These are phyloP conservation scores for Pseudogymnoascus destructans DNA, from an alignment of 2,329 filamentous ascomycete species.

Conservation along the genomic window DNA sequence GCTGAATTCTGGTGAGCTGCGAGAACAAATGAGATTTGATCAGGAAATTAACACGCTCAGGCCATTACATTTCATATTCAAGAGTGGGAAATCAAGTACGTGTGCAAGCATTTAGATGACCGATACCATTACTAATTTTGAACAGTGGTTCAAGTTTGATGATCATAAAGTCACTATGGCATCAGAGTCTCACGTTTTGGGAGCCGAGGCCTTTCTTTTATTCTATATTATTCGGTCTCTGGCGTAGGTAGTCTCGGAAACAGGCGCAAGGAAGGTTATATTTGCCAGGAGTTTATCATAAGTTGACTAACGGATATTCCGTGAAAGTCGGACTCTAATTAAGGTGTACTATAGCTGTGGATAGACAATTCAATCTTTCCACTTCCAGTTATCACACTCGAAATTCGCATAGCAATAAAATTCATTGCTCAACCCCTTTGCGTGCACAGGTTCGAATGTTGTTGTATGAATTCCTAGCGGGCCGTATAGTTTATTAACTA, in stretches of 20 bases:
- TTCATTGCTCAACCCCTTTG: conserved; percentile 65
- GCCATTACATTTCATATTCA: conserved; percentile 85
- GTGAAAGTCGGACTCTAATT: neutral
- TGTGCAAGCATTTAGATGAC: conserved; percentile 9
- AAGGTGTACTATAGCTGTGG: neutral
- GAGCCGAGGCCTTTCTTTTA: conserved; percentile 75
- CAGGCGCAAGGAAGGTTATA: neutral
- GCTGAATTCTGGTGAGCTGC: conserved; percentile 56
- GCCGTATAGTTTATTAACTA: conserved; percentile 55
- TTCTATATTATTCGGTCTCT: conserved; percentile 67
- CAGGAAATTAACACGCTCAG: conserved; percentile 21
- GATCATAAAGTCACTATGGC: conserved; percentile 85
- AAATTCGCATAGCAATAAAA: conserved; percentile 73
- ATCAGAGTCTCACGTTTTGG: conserved; percentile 70
- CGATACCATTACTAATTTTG: conserved; percentile 13
- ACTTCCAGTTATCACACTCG: conserved; percentile 44
- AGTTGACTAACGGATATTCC: neutral
- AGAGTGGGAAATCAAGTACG: conserved; percentile 59
- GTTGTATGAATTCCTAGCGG: conserved; percentile 50
- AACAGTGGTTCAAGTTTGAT: conserved; percentile 87
- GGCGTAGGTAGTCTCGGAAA: conserved; percentile 27
- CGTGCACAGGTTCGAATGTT: conserved; percentile 54
- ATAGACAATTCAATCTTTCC: conserved; percentile 15
- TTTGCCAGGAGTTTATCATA: conserved; percentile 1
- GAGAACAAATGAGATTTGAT: neutral